phyloP scores from a whole-genome alignment of 2,329 filamentous ascomycete genomes.

The Talaromyces marneffei region DNA sequence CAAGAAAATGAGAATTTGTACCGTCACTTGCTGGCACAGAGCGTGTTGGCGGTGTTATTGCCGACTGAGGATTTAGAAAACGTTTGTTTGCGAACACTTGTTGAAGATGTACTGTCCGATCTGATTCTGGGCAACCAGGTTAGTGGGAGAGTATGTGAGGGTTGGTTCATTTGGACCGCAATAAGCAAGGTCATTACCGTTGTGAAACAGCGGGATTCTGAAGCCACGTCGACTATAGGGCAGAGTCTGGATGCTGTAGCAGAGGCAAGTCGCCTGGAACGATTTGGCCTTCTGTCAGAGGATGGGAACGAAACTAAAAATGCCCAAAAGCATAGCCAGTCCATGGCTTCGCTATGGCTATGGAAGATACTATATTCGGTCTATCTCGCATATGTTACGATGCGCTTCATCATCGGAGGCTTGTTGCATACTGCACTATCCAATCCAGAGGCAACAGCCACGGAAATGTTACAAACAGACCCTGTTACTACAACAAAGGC shows the following conservation, averaged over 20 bases:
- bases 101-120: slow-evolving; percentile 83
- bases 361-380: slow-evolving; percentile 50
- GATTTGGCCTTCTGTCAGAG: slow-evolving; percentile 50
- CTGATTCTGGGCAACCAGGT: slow-evolving; percentile 80
- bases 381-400: slow-evolving; percentile 52
- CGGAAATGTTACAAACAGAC: slow-evolving; percentile 24
- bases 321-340: slow-evolving; percentile 24
- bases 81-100: slow-evolving; percentile 72
- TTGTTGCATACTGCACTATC: slow-evolving; percentile 63
- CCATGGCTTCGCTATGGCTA: slow-evolving; percentile 35
- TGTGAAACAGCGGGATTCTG: slow-evolving; percentile 27
- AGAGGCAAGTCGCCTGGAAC: slow-evolving; percentile 46
- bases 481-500: slow-evolving; percentile 20
- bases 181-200: slow-evolving; percentile 64
- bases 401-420: slow-evolving; percentile 61
- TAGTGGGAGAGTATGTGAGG: slow-evolving; percentile 73
- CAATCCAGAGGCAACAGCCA: slow-evolving; percentile 40
- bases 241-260: slow-evolving; percentile 26
- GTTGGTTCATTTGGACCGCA: slow-evolving; percentile 82
- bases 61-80: slow-evolving; percentile 92
- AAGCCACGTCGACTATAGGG: slow-evolving; percentile 12
- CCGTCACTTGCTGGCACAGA: slow-evolving; percentile 80
- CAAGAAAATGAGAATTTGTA: slow-evolving; percentile 73
- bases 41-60: slow-evolving; percentile 72
- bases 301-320: slow-evolving; percentile 22